phyloP scores from a whole-genome alignment of 1,284 basidiomycete species.

The Pseudozyma tsukubaensis region DNA sequence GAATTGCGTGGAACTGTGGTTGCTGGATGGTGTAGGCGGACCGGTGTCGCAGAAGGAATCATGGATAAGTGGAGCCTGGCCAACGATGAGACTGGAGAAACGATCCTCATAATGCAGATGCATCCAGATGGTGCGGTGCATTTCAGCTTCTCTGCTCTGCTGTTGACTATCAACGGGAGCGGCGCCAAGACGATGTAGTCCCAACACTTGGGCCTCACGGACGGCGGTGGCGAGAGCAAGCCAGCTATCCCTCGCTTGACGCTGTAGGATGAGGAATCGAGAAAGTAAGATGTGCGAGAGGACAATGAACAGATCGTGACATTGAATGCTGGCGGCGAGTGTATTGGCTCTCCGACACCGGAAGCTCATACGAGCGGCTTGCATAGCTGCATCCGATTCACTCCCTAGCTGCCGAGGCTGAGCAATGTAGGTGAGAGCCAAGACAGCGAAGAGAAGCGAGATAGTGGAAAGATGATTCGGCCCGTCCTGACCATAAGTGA shows the following conservation, averaged over 20 bases:
- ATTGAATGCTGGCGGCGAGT: conserved; percentile 19
- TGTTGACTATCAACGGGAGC: background rate
- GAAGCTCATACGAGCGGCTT: conserved; percentile 13
- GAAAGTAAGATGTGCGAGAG: conserved; percentile 16
- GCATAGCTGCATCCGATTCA: conserved; percentile 10
- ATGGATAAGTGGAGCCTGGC: conserved; percentile 24
- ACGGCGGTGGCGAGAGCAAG: conserved; percentile 10
- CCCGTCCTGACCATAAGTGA: conserved; percentile 12
- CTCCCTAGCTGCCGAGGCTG: conserved; percentile 13
- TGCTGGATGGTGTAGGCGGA: background rate
- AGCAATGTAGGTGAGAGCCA: conserved; percentile 16
- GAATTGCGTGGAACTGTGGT: background rate
- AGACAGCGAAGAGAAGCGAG: conserved; percentile 12
- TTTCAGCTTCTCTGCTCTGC: conserved; percentile 6
- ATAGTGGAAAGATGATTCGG: conserved; percentile 27
- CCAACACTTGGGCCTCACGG: conserved; percentile 20
- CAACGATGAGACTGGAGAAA: conserved; percentile 21
- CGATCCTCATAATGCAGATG: conserved; percentile 24
- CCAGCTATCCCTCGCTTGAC: conserved; percentile 35
- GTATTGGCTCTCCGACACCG: conserved; percentile 8
- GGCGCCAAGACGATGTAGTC: conserved; percentile 24
- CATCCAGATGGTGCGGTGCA: conserved; percentile 16
- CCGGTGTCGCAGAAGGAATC: conserved; percentile 20
- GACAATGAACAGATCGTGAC: conserved; percentile 21
- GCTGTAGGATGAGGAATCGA: conserved; percentile 23